Evolutionary conservation across 2,329 filamentous ascomycete species (phyloP).

Genomic region (Apiospora marii): DNA sequence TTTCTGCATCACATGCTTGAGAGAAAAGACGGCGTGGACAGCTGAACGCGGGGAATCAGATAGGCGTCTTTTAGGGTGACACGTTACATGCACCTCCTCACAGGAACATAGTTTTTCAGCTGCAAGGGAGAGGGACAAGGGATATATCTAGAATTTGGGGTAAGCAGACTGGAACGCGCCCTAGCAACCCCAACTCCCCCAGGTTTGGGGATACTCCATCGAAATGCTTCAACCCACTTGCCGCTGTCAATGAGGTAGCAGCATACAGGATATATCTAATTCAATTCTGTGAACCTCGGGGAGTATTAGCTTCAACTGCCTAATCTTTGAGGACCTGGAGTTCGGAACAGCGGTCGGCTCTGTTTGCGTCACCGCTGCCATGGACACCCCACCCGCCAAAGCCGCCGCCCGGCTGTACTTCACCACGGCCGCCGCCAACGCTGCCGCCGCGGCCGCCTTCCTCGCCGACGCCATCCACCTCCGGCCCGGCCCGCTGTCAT

Average conservation of each 20-base stretch:
- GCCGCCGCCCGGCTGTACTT: slow-evolving; percentile 11
- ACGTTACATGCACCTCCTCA: not conserved
- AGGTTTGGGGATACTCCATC: not conserved
- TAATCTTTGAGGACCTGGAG: not conserved
- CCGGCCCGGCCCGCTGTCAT: not conserved
- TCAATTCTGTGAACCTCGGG: no score
- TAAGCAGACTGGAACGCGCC: not conserved
- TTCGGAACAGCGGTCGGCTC: not conserved
- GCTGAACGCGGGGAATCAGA: no score
- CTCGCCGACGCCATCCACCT: not conserved
- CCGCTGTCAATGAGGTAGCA: not conserved
- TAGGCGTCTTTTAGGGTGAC: not conserved
- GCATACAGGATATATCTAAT: not conserved
- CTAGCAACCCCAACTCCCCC: not conserved
- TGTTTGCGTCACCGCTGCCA: not conserved
- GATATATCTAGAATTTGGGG: not conserved
- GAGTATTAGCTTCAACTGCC: not conserved
- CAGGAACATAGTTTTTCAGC: not conserved
- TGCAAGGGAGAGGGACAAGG: not conserved
- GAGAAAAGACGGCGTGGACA: no score
- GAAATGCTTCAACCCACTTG: not conserved
- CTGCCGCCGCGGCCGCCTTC: not conserved
- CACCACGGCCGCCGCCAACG: not conserved
- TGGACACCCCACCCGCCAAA: slow-evolving; percentile 14
- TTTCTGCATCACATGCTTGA: no score